phyloP scores from a whole-genome alignment of 139 green algal species.

The Mesotaenium endlicherianum region DNA sequence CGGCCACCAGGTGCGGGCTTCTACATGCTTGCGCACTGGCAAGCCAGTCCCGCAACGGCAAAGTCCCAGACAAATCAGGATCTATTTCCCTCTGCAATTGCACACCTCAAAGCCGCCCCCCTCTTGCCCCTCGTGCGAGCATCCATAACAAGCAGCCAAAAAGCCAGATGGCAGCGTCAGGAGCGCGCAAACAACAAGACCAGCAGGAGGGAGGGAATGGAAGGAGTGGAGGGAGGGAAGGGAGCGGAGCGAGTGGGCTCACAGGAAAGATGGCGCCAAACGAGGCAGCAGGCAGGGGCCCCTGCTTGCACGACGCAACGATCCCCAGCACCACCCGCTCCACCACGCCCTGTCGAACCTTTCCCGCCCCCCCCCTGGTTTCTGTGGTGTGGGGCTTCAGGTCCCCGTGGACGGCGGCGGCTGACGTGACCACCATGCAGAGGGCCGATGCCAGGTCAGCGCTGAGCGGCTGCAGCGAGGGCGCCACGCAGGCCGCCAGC shows the following conservation, averaged over 20 bases:
- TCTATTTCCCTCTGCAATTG: too few species aligned
- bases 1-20: too few species aligned
- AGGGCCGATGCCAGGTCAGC: constrained; percentile 36
- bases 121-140: too few species aligned
- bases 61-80: too few species aligned
- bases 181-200: too few species aligned
- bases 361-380: not conserved
- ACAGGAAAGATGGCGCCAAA: constrained; percentile 42
- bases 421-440: constrained; percentile 12
- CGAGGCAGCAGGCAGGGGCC: constrained; percentile 31
- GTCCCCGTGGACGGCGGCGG: constrained; percentile 1
- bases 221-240: too few species aligned
- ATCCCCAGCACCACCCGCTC: constrained; percentile 27
- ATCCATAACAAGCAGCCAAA: too few species aligned
- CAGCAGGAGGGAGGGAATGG: too few species aligned
- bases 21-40: too few species aligned
- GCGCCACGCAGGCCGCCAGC: constrained; percentile 17
- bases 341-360: constrained; percentile 14
- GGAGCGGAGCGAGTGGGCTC: not conserved
- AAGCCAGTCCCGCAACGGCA: too few species aligned
- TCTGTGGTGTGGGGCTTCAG: not conserved
- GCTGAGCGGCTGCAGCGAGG: constrained; percentile 3
- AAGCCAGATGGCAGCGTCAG: too few species aligned
- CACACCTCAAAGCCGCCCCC: too few species aligned
- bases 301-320: constrained; percentile 20